Evolutionary conservation across 1,284 basidiomycete genomes (phyloP).

Genomic region (Chiua sp.): DNA sequence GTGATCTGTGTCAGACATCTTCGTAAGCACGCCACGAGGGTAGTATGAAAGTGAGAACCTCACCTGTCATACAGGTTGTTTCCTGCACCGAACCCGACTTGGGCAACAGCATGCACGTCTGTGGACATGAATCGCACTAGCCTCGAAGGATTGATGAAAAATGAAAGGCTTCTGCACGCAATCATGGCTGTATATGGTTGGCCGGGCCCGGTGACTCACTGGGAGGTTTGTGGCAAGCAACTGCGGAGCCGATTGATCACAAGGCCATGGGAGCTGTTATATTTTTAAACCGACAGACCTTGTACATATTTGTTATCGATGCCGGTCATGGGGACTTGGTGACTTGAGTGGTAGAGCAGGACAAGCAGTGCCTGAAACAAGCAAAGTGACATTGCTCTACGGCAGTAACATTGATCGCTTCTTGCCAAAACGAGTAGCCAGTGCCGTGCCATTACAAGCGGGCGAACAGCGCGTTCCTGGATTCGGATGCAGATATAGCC

Average conservation of each 20-base stretch:
- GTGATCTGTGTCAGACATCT: slow-evolving; percentile 42
- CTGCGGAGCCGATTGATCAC: not conserved
- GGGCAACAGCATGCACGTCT: slow-evolving; percentile 60
- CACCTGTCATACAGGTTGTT: slow-evolving; percentile 80
- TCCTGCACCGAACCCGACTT: slow-evolving; percentile 67
- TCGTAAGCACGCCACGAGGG: not conserved
- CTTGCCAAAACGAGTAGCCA: too few species aligned
- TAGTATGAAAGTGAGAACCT: not conserved
- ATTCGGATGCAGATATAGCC: slow-evolving; percentile 7
- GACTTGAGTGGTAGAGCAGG: too few species aligned
- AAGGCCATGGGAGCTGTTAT: not conserved
- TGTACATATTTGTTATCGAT: too few species aligned
- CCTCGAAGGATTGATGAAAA: not conserved
- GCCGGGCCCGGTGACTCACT: not conserved
- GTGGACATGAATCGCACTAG: slow-evolving; percentile 23
- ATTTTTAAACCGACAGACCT: not conserved
- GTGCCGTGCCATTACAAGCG: too few species aligned
- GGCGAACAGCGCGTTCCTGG: not conserved
- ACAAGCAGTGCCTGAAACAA: too few species aligned
- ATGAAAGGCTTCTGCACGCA: not conserved
- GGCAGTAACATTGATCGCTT: too few species aligned
- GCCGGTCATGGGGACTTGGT: too few species aligned
- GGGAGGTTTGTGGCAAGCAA: not conserved
- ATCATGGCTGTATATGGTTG: not conserved
- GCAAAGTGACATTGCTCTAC: too few species aligned